Percentiles rank a stretch among this genome's conserved stretches.
Evolutionary conservation across 441 rosid species (phyloP).

Genomic region (Macaranga tanarius): DNA sequence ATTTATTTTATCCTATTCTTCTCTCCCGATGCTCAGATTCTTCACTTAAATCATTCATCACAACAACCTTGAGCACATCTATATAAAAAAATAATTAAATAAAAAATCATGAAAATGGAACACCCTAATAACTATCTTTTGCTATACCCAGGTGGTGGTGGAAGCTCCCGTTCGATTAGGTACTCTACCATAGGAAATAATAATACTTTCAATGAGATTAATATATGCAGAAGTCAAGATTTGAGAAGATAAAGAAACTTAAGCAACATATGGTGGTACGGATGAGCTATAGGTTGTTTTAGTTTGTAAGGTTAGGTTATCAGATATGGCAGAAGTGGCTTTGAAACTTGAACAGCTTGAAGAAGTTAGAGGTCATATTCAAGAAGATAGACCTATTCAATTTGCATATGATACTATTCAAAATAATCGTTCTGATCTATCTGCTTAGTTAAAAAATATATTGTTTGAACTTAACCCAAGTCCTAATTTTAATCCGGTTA

Average conservation of each 20-base stretch:
- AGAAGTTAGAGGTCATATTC: conserved; percentile 51
- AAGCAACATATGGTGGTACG: conserved; percentile 47
- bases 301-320: conserved; percentile 79
- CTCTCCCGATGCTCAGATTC: too few relatives aligned
- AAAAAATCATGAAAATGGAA: conserved; percentile 53
- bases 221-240: conserved; percentile 36
- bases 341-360: conserved; percentile 82
- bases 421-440: conserved; percentile 71
- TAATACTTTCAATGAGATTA: background rate
- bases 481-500: conserved; percentile 21
- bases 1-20: too few relatives aligned
- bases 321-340: conserved; percentile 92
- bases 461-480: conserved; percentile 52
- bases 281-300: conserved; percentile 75
- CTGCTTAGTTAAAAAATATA: conserved; percentile 64
- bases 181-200: conserved; percentile 7
- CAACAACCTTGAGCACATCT: too few relatives aligned
- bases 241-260: conserved; percentile 32
- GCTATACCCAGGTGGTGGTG: conserved; percentile 16
- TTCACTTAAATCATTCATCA: too few relatives aligned
- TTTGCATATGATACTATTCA: conserved; percentile 67
- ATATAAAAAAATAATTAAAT: too few relatives aligned
- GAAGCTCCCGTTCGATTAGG: conserved; percentile 11
- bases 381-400: conserved; percentile 59
- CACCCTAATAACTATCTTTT: conserved; percentile 35